Base-by-base conservation (phyloP, 2,329 filamentous ascomycete genomes). In the Colletotrichum sp. region DNA sequence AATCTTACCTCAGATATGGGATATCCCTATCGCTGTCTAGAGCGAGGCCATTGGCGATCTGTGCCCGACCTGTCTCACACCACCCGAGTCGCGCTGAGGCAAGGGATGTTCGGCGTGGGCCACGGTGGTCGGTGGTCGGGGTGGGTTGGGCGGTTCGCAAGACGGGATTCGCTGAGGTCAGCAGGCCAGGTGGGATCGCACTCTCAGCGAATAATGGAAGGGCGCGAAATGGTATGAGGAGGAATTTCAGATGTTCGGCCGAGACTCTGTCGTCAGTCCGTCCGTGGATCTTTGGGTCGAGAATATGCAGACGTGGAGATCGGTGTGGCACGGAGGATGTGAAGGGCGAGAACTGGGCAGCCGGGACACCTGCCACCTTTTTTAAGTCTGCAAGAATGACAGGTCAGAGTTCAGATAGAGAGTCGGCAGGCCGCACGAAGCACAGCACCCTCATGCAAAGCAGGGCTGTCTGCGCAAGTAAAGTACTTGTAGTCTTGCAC, bases 1-100 rank as follows among this genome's bases (percentile, higher is more conserved):
- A 76, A 76, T 69, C 64, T 76, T 74, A 76, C 74, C 64, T 76
- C 36, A 74, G 59, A 55, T 65, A 76, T 73, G 74, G 59, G 59
- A 76, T 76, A 69, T 76, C 70, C 74, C 70, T 76, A 69, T 76
- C 70, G 65, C 57, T 52, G 64, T 73, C 65, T 26, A 65, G 39
- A 60, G 28, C 70, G 34, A 48, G 65, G 70, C 70, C 70, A 69
- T 76, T 64, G 74, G 70, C 74, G 64, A 74, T 69, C 74, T 68
- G 74, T 65, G 71, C 70, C 70, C 70, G 36, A 26, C 28, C 70
- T 74, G 74, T 76, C 70, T 76, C 74, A 61, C 74, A 74, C 74
- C 74, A 74, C 57, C 57, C 74, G 65, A 65, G 34, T 73, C 70
- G 59, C 65, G 59, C 64, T 52, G 28, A 65, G 69, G 64, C 70